Conservation (phyloP, 139 green algal species). For the Pleodorina starrii region DNA sequence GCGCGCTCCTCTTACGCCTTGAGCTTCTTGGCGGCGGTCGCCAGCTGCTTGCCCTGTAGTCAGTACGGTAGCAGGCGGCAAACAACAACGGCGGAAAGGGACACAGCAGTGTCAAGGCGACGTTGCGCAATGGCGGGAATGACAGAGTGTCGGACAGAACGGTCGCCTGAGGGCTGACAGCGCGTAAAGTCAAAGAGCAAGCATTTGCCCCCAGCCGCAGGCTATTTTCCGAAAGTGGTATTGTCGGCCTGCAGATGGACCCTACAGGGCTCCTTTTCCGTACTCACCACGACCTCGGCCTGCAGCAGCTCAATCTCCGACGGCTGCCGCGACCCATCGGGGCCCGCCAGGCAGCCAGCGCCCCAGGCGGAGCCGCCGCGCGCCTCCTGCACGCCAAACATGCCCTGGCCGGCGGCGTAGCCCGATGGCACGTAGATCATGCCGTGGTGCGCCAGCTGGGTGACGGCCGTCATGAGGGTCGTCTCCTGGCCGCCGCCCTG, state of each 20-base stretch:
- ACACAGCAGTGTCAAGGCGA: too few species aligned
- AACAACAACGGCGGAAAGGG: too few species aligned
- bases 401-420: conserved; percentile 61
- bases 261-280: too few species aligned
- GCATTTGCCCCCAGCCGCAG: too few species aligned
- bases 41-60: conserved; percentile 36
- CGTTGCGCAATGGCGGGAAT: too few species aligned
- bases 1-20: conserved; percentile 54
- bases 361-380: conserved; percentile 83
- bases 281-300: conserved; percentile 14
- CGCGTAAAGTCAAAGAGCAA: too few species aligned
- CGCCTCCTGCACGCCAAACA: conserved; percentile 65
- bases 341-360: conserved; percentile 76
- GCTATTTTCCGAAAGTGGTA: too few species aligned
- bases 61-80: too few species aligned
- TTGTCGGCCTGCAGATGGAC: too few species aligned
- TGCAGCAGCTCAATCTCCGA: conserved; percentile 75
- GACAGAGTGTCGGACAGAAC: too few species aligned
- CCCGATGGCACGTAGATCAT: conserved; percentile 90
- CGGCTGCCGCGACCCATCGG: conserved; percentile 75
- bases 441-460: conserved; percentile 86
- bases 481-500: conserved; percentile 89
- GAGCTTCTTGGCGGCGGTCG: conserved; percentile 46
- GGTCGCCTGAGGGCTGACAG: too few species aligned
- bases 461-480: conserved; percentile 75